Percentiles rank a stretch among this genome's conserved stretches.
These are phyloP conservation scores for Yarrowia alimentaria DNA, from an alignment of 805 yeast species.

Conservation along the genomic window DNA sequence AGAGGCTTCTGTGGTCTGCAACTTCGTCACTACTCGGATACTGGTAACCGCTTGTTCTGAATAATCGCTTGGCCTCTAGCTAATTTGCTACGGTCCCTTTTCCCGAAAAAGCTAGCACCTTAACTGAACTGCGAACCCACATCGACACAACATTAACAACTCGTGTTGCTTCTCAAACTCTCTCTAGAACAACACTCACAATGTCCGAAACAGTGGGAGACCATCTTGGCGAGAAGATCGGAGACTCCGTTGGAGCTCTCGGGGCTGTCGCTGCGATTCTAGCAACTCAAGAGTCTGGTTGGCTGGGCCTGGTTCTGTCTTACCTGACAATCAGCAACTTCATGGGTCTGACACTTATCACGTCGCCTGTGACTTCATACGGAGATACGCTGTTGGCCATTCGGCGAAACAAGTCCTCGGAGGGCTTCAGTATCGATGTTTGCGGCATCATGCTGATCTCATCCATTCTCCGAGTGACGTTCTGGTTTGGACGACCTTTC, in stretches of 20 bases:
- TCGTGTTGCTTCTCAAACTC: background rate
- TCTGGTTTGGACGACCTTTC: constrained; percentile 76
- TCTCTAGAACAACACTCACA: background rate
- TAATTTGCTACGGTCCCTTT: too few species aligned
- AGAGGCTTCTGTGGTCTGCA: too few species aligned
- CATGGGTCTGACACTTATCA: constrained; percentile 62
- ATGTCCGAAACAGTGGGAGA: constrained; percentile 18
- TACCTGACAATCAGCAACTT: constrained; percentile 37
- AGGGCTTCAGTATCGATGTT: constrained; percentile 87
- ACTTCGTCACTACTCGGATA: too few species aligned
- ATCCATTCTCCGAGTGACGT: constrained; percentile 67
- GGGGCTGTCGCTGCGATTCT: constrained; percentile 15
- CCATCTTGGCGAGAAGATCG: constrained; percentile 16
- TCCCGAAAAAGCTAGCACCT: too few species aligned
- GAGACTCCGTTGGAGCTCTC: constrained; percentile 19
- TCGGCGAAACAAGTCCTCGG: constrained; percentile 57
- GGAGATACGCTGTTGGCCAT: constrained; percentile 79
- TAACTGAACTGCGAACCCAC: too few species aligned
- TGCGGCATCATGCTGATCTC: constrained; percentile 89
- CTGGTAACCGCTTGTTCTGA: too few species aligned
- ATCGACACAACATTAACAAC: constrained; percentile 1
- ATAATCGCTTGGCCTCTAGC: too few species aligned
- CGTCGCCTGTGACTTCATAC: constrained; percentile 83
- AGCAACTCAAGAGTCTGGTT: constrained; percentile 38
- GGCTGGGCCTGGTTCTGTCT: constrained; percentile 29